These are phyloP conservation scores for Monoraphidium neglectum DNA, from an alignment of 139 green algal species.

Conservation along the genomic window DNA sequence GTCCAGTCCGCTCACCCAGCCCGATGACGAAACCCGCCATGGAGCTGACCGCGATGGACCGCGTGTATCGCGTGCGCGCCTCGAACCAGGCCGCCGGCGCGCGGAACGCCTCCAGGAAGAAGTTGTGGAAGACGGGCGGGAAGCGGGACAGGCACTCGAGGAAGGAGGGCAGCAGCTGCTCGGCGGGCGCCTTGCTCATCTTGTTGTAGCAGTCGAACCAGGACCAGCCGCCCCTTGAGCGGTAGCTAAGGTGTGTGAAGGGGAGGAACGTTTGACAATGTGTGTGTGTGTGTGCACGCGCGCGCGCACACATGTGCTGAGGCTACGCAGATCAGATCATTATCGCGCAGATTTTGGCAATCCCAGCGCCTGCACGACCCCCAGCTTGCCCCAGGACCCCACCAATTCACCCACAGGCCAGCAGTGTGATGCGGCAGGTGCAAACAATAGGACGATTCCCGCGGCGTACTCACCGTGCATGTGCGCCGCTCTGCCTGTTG, in stretches of 20 bases:
- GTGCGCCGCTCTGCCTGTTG: slow-evolving; percentile 23
- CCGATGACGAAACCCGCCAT: slow-evolving; percentile 91
- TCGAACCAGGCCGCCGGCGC: slow-evolving; percentile 72
- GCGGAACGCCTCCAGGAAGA: slow-evolving; percentile 91
- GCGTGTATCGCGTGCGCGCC: slow-evolving; percentile 74
- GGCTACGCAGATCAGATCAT: no score
- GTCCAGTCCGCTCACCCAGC: slow-evolving; percentile 71
- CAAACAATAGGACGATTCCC: no score
- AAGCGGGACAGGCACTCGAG: slow-evolving; percentile 50
- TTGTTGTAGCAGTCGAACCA: slow-evolving; percentile 37
- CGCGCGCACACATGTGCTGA: no score
- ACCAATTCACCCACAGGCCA: no score
- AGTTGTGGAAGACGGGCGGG: slow-evolving; percentile 87
- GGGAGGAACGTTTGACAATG: no score
- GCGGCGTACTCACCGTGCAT: slow-evolving; percentile 6
- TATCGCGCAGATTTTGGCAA: no score
- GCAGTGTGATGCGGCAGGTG: no score
- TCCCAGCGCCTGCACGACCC: no score
- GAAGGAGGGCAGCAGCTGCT: not conserved
- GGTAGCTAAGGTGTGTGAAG: slow-evolving; percentile 14
- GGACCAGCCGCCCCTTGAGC: slow-evolving; percentile 21
- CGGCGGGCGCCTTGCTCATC: not conserved
- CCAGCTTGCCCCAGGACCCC: no score
- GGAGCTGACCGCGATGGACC: slow-evolving; percentile 75
- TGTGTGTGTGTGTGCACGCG: no score